Base-by-base conservation (phyloP, 2,329 filamentous ascomycete species). In the Colletotrichum sojae region DNA sequence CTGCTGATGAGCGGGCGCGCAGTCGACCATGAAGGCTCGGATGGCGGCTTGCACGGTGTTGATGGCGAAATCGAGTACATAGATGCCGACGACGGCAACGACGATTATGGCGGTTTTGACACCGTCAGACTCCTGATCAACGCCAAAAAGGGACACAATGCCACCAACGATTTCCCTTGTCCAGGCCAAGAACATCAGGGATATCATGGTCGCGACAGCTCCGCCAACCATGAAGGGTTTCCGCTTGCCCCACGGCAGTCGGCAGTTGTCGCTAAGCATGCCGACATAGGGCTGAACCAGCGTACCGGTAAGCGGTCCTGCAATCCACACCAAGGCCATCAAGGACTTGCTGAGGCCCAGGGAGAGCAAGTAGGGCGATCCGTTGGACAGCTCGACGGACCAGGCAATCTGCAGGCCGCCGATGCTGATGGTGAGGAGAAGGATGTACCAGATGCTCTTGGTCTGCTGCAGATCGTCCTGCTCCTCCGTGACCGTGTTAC, bases 11-110 rank as follows among this genome's bases (percentile, higher is more conserved):
- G 93, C 89, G 0, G 96, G 96, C 0, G 94, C 93, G 76, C 94
- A 95, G 77, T 98, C 95, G 25, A 98, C 93, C 63, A 98, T 97
- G 78, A 97, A 97, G 25, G 95, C 94, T 72, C 95, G 89, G 76
- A 98, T 93, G 5, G 91, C 93, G 56, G 96, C 95, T 87, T 98
- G 95, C 40, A 98, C 94, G 88, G 95, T 96, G 81, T 98, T 98
- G 83, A 98, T 96, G 75, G 95, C 90, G 79, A 98, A 96, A 79
- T 98, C 95, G 58, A 98, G 87, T 57, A 96, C 85, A 80, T 97
- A 98, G 75, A 98, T 92, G 82, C 94, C 92, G 36, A 94, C 77
- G 6, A 97, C 94, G 8, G 95, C 95, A 66, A 94, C 86, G 39
- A 94, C 83, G 73, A 97, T 95, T 55, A 92, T 88, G 49, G 85